Evolutionary conservation across 306 rosid genomes (phyloP), one percentile per base, ranked within the genome.

Genomic region (Cercis canadensis): DNA sequence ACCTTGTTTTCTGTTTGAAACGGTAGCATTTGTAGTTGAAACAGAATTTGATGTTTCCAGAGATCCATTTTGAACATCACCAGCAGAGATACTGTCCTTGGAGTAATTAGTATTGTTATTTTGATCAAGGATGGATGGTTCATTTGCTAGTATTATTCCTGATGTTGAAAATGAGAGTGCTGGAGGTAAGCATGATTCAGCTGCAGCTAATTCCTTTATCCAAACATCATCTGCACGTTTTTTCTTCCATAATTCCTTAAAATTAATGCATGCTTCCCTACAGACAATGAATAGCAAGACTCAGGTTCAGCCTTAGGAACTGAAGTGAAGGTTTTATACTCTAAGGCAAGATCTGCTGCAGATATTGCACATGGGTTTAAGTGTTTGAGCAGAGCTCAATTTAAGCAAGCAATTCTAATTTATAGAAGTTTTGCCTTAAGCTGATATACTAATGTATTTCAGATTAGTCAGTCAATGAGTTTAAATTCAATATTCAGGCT

Each of bases 191-290:
- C 69, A 75, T 67, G 88, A 74, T 57, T 84, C 81, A 82, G 81
- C 54, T 58, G 88, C 86, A 46, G 88, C 86, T 7, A 84, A 80
- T 81, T 84, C 88, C 75, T 84, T 51, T 69, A 84, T 73, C 86
- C 86, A 84, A 67, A 78, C 83, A 72, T 72, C 86, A 72, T 84
- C 86, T 17, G 62, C 84, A 57, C 78, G 83, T 64, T 84, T 84
- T 75, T 81, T 81, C 77, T 81, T 78, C 84, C 88, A 84, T 56
- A 81, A 63, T n/a, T 84, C 86, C 81, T 75, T 81, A 50, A 75
- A 81, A 58, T 76, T 79, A 45, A 71, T 52, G 81, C 88, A 81
- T 60, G 88, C 88, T 67, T 81, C 88, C 80, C 88, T 84, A 55
- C 59, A 77, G n/a, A 70, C 16, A 70, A 51, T 34, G 18, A 45